Evolutionary conservation across 2,329 filamentous ascomycete genomes (phyloP).

Genomic region (Monilinia fructigena): DNA sequence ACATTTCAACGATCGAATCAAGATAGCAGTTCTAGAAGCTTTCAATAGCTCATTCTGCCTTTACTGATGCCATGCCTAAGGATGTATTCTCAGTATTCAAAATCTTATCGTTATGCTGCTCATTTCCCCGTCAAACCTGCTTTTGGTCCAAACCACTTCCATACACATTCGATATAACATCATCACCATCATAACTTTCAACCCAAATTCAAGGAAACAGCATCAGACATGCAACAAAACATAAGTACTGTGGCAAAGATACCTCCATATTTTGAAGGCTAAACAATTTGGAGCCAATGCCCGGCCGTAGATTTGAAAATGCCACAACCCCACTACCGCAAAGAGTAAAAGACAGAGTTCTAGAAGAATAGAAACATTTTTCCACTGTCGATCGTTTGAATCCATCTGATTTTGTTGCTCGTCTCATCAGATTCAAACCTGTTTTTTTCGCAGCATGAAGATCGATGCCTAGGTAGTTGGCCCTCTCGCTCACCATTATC

Average conservation of each 20-base stretch:
- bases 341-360: not conserved
- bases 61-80: not conserved
- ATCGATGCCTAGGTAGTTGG: too few species aligned
- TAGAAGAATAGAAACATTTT: not conserved
- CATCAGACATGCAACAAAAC: conserved; percentile 12
- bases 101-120: not conserved
- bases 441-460: not conserved
- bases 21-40: not conserved
- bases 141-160: not conserved
- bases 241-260: not conserved
- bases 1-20: not conserved
- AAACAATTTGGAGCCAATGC: not conserved
- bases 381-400: not conserved
- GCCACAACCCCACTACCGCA: too few species aligned
- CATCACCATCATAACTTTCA: not conserved
- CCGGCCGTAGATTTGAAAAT: not conserved
- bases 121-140: not conserved
- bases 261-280: not conserved
- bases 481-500: not conserved
- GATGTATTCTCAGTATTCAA: too few species aligned
- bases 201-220: not conserved
- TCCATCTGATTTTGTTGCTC: conserved; percentile 8
- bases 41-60: not conserved
- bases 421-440: conserved; percentile 13
- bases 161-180: not conserved